A percentile compares a stretch with the other conserved stretches of the same genome.
Evolutionary conservation across 2,329 filamentous ascomycete species (phyloP).

Genomic region (Chaetomiaceae sp.): DNA sequence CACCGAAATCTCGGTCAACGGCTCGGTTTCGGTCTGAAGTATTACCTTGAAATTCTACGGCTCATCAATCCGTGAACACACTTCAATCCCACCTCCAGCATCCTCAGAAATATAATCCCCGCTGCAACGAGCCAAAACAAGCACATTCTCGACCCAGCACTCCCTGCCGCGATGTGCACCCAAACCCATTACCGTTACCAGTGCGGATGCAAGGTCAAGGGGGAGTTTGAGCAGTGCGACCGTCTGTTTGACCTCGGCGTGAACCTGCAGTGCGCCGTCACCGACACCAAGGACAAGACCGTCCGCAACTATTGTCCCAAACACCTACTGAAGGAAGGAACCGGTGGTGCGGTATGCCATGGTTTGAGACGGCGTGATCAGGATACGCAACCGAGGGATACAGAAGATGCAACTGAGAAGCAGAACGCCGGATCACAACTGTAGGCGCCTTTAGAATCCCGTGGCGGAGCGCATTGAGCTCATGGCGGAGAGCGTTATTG

Average conservation of each 20-base stretch:
- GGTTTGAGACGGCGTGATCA: background rate
- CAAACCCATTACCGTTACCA: background rate
- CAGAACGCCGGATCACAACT: background rate
- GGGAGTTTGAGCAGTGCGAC: background rate
- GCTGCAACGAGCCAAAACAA: too few relatives aligned
- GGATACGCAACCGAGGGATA: background rate
- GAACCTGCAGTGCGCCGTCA: background rate
- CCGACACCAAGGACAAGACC: background rate
- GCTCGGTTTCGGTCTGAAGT: constrained; percentile 26
- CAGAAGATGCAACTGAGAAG: background rate
- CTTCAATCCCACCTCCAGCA: too few relatives aligned
- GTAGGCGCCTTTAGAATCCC: too few relatives aligned
- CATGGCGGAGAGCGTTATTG: too few relatives aligned
- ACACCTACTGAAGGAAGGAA: background rate
- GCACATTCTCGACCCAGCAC: too few relatives aligned
- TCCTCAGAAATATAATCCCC: too few relatives aligned
- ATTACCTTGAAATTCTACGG: constrained; percentile 5
- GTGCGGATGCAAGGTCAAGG: constrained; percentile 2
- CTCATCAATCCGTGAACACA: too few relatives aligned
- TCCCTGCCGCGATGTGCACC: background rate
- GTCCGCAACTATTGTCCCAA: background rate
- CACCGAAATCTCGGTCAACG: constrained; percentile 25
- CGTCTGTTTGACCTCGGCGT: background rate
- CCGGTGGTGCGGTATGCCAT: background rate
- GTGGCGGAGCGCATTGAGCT: too few relatives aligned